Conservation (phyloP, 1,139 yeast genomes). For the Protomyces gravidus region DNA sequence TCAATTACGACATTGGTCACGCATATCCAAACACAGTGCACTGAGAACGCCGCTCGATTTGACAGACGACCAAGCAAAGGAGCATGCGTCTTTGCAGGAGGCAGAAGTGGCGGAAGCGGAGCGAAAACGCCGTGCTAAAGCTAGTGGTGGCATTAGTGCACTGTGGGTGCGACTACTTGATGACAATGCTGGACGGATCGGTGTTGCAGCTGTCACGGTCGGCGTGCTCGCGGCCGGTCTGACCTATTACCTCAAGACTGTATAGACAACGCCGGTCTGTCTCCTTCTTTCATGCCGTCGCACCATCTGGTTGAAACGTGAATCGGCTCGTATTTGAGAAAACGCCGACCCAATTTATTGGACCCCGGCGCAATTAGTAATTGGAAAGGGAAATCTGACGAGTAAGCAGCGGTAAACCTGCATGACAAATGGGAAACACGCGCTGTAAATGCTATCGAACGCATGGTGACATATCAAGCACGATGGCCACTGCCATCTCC, state of each 20-base stretch:
- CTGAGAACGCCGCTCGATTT: neutral
- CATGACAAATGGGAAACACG: too few species aligned
- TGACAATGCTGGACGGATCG: neutral
- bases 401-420: too few species aligned
- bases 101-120: neutral
- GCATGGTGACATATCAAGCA: too few species aligned
- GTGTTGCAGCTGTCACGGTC: neutral
- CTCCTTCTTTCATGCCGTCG: too few species aligned
- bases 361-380: too few species aligned
- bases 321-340: too few species aligned
- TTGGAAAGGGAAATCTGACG: too few species aligned
- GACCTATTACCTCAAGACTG: neutral
- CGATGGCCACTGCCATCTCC: too few species aligned
- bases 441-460: too few species aligned
- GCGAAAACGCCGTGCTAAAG: neutral
- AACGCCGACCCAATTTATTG: too few species aligned
- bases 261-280: too few species aligned
- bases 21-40: slow-evolving; percentile 6
- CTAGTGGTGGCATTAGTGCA: neutral
- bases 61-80: neutral
- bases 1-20: slow-evolving; percentile 9
- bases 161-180: neutral
- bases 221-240: neutral
- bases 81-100: neutral
- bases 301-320: too few species aligned